Base-by-base conservation (phyloP, 2,329 filamentous ascomycete genomes). In the Plectosphaerella cucumerina region DNA sequence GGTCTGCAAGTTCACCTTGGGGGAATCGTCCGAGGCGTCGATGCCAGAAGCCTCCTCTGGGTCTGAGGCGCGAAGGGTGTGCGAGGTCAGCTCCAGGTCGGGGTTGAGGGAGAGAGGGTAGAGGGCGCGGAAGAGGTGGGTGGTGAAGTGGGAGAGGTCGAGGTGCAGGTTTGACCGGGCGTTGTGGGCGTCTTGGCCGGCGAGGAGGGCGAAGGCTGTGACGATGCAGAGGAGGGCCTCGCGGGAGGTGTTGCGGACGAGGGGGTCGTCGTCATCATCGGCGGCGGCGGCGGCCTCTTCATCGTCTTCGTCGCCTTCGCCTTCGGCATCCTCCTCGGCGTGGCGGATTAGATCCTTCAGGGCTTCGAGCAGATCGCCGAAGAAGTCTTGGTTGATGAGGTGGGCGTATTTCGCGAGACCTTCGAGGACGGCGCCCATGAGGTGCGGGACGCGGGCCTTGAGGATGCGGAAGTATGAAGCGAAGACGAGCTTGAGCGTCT, bases 381-480 rank as follows among this genome's bases (percentile, higher is more conserved):
- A 99, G 75, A 99, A 97, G 65, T 99, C 90, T 65, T 99, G 91
- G 72, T 99, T 99, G 77, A 99, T 99, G 53, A 99, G 80, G 66
- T 97, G 94, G 4, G 92, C 86, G 65, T 96, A 99, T 65, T 91
- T 91, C 47, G 93, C 92, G 20, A 99, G 75, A 23, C 94, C 94
- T 73, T 97, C 94, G 5, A 99, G 80, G 0, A 97, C 92, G 14
- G 93, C 92, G n/a, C 94, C 94, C 90, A 97, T 97, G 17, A 99
- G 81, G 58, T 87, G 84, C 14, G 90, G 86, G 21, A 84, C 80
- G 22, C 91, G 84, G 49, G 85, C 78, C 73, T 97, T 97, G 42
- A 99, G 75, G 50, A 97, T 93, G 48, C 92, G 87, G 70, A 99
- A 97, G 73, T 99, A 99, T 2, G 86, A 87, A 15, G 89, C 89